Evolutionary conservation across 345 rosid species (phyloP), one percentile per base, ranked within the genome.

Genomic region (Ceriops zippeliana): DNA sequence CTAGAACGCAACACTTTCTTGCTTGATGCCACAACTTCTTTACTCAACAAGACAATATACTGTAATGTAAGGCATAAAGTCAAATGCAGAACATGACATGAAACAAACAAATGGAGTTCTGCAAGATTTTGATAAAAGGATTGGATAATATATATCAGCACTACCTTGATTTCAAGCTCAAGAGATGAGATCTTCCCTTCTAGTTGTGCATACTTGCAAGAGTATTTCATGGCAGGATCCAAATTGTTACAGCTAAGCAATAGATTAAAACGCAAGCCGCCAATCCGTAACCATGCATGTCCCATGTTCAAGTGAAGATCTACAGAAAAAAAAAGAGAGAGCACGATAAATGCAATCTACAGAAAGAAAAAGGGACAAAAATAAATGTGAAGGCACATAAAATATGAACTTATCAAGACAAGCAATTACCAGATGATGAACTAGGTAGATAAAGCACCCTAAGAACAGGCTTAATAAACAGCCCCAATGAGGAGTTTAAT

Each of bases 201-300:
- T 42, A 88, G 37, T 35, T 73, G 79, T 24, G 81, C 71, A 66
- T 81, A 75, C 81, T 89, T 93, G 81, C 76, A 84, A 51, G 83
- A 79, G 69, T 86, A 86, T 79, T 91, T 91, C 82, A 79, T 70
- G 61, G 85, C 87, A 69, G 98, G 98, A 82, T 93, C 98, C 72
- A 89, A 63, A 77, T 78, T 87, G 83, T 86, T 87, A 73, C 81
- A 67, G 66, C 81, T 61, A 76, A 81, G 83, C 84, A 93, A 79
- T 71, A 91, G 97, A 78, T 70, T 76, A 75, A 85, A 88, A 58
- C 96, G 95, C 68, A 93, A 73, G 26, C 77, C 88, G 46, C 97
- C 98, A 65, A 93, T 87, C 57, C 75, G 74, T 59, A 91, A 63
- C 97, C 97, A 93, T 22, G 84, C 89, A 72, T 72, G 70, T 58